Percentiles rank a stretch among this genome's conserved stretches.
Evolutionary conservation across 148 eudicot species (phyloP).

Genomic region (Cornus suecica): DNA sequence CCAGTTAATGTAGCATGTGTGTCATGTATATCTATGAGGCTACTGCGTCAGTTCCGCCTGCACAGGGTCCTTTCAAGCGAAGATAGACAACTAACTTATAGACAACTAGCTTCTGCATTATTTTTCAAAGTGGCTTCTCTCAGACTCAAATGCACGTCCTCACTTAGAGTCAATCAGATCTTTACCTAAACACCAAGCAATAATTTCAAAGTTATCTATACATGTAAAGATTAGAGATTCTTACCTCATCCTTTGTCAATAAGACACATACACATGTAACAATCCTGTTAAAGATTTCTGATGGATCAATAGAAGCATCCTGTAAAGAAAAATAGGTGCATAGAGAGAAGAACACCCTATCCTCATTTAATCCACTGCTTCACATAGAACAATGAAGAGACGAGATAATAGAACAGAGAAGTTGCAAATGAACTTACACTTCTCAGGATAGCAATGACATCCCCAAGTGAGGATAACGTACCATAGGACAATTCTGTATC

Average conservation of each 20-base stretch:
- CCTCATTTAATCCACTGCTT: conserved; percentile 14
- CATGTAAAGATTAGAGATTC: background rate
- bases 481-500: conserved; percentile 65
- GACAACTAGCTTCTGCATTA: no score
- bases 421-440: conserved; percentile 53
- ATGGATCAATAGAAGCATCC: conserved; percentile 98
- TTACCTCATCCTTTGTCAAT: conserved; percentile 83
- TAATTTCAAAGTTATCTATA: background rate
- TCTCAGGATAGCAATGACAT: conserved; percentile 84
- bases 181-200: no score
- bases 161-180: no score
- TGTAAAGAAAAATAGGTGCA: conserved; percentile 26
- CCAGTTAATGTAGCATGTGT: background rate
- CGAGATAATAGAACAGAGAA: background rate
- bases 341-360: conserved; percentile 1
- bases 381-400: background rate
- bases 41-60: no score
- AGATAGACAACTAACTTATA: no score
- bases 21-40: background rate
- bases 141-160: no score
- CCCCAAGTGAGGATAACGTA: conserved; percentile 88
- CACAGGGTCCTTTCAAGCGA: no score
- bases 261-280: conserved; percentile 77
- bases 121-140: no score
- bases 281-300: conserved; percentile 91